Conservation (phyloP, 768 basidiomycete genomes). For the Naganishia friedmannii region DNA sequence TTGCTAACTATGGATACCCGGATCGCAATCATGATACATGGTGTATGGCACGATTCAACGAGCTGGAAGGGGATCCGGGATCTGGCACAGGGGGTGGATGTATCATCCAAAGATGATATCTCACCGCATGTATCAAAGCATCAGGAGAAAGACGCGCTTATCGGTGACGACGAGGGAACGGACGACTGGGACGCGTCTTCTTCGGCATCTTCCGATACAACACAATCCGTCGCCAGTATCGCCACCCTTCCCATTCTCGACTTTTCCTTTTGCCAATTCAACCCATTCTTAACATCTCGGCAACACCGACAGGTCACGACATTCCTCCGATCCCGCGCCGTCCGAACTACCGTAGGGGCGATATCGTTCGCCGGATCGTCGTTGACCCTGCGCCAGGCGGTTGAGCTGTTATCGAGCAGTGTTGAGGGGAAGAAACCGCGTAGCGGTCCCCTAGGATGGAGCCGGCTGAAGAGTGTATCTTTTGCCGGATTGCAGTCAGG, state of each 20-base stretch:
- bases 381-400: neutral
- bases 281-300: neutral
- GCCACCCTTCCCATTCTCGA: neutral
- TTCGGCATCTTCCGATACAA: neutral
- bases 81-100: too few relatives aligned
- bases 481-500: conserved; percentile 8
- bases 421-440: neutral
- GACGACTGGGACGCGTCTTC: neutral
- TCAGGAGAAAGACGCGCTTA: neutral
- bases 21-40: too few relatives aligned
- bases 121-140: too few relatives aligned
- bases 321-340: neutral
- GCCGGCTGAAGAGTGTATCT: conserved; percentile 2
- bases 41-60: too few relatives aligned
- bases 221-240: neutral
- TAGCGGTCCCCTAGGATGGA: neutral
- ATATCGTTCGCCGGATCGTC: conserved; percentile 16
- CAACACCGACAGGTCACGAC: neutral
- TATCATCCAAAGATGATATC: too few relatives aligned
- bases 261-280: conserved; percentile 14
- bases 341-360: neutral
- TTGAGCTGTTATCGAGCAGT: neutral
- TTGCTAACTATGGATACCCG: too few relatives aligned
- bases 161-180: neutral
- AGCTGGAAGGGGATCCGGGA: too few relatives aligned